phyloP scores from a whole-genome alignment of 768 basidiomycete species.

The Pleurotus citrinopileatus region DNA sequence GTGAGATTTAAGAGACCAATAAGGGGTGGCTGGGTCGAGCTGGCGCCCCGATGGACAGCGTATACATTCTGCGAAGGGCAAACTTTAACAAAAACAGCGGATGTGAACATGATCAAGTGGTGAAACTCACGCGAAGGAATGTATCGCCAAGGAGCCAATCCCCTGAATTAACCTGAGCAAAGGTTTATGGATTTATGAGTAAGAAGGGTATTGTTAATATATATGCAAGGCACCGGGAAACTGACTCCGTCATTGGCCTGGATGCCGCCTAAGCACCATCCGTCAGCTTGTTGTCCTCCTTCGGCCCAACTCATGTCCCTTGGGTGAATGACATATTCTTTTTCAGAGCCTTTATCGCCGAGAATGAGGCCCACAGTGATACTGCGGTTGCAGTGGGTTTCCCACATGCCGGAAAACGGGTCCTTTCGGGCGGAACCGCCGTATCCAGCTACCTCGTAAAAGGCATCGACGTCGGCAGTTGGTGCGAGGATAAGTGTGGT shows the following conservation, averaged over 20 bases:
- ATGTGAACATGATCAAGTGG: constrained; percentile 7
- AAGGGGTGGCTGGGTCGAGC: constrained; percentile 32
- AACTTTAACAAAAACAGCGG: constrained; percentile 8
- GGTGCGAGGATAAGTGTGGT: constrained; percentile 58
- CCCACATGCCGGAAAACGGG: constrained; percentile 35
- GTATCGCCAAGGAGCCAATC: constrained; percentile 64
- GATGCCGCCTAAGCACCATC: constrained; percentile 57
- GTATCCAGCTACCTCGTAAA: constrained; percentile 45
- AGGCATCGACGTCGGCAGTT: constrained; percentile 44
- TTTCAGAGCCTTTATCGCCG: constrained; percentile 28
- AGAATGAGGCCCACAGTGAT: constrained; percentile 43
- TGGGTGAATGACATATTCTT: constrained; percentile 47
- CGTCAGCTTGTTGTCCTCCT: constrained; percentile 29
- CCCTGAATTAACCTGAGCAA: constrained; percentile 33
- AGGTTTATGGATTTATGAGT: constrained; percentile 5
- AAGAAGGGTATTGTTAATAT: neutral
- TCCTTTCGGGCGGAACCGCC: constrained; percentile 36
- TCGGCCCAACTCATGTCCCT: constrained; percentile 51
- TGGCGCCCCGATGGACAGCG: constrained; percentile 42
- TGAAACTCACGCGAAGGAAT: constrained; percentile 45
- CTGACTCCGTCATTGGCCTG: constrained; percentile 50
- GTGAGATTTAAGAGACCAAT: constrained; percentile 48
- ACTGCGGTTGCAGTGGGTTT: constrained; percentile 48
- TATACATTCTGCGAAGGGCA: constrained; percentile 47
- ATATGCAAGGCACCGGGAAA: neutral